Conservation (phyloP, 768 basidiomycete species). For the Lanmaoa rubissima region DNA sequence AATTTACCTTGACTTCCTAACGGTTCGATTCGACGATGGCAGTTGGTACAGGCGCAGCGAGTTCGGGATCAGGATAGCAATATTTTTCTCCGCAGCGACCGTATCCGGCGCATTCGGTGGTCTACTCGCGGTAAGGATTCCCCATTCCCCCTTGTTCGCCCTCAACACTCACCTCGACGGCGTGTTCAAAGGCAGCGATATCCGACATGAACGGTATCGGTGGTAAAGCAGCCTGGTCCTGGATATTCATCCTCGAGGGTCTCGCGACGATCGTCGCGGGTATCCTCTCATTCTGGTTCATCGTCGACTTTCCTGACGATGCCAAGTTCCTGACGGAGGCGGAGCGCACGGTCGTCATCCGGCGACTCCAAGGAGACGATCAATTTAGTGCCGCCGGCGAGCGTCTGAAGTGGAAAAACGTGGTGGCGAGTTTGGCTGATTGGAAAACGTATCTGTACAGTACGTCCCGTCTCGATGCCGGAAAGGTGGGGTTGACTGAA, state of each 20-base stretch:
- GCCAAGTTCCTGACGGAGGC: slow-evolving; percentile 73
- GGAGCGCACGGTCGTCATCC: slow-evolving; percentile 65
- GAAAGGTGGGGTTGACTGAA: neutral
- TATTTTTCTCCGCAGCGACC: slow-evolving; percentile 79
- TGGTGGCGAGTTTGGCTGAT: slow-evolving; percentile 58
- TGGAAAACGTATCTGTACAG: slow-evolving; percentile 67
- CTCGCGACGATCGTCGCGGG: slow-evolving; percentile 68
- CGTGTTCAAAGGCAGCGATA: slow-evolving; percentile 46
- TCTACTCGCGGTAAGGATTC: slow-evolving; percentile 54
- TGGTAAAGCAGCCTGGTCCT: slow-evolving; percentile 62
- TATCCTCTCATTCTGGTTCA: slow-evolving; percentile 65
- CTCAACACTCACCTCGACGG: neutral
- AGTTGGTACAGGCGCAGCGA: slow-evolving; percentile 72
- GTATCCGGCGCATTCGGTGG: slow-evolving; percentile 83
- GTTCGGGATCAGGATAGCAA: slow-evolving; percentile 60
- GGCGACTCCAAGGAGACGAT: slow-evolving; percentile 62
- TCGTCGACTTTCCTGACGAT: slow-evolving; percentile 82
- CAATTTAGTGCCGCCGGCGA: slow-evolving; percentile 77
- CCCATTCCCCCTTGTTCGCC: neutral
- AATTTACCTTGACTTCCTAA: slow-evolving; percentile 42
- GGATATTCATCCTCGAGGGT: slow-evolving; percentile 80
- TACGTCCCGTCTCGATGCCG: neutral
- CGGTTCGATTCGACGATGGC: slow-evolving; percentile 18
- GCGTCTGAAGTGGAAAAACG: slow-evolving; percentile 52
- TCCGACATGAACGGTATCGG: slow-evolving; percentile 71